Percentiles rank a stretch among this genome's conserved stretches.
Conservation (phyloP, 371 early-diverging fungal genomes). For the Apophysomyces elegans region DNA sequence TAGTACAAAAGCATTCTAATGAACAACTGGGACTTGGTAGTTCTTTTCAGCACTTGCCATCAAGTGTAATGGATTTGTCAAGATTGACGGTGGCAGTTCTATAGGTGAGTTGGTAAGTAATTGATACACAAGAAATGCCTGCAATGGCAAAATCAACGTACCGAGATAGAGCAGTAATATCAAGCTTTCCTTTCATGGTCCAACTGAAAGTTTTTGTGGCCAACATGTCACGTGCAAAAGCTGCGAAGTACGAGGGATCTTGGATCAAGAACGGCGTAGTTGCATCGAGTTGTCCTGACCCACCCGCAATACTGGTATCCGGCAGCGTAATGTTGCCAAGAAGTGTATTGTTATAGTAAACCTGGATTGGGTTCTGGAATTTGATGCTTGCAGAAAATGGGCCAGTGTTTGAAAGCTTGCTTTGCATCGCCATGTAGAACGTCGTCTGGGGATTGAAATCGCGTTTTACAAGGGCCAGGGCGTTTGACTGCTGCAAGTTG, state of each 20-base stretch:
- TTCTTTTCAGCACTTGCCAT: conserved; percentile 22
- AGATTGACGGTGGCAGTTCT: conserved; percentile 50
- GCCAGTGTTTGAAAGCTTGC: conserved; percentile 57
- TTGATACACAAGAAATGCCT: not conserved
- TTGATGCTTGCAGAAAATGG: conserved; percentile 57
- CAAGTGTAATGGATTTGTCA: conserved; percentile 30
- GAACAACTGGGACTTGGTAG: not conserved
- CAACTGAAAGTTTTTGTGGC: conserved; percentile 54
- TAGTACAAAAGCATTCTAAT: not conserved
- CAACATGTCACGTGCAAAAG: conserved; percentile 60
- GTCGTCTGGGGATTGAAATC: conserved; percentile 20
- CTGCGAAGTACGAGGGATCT: conserved; percentile 50
- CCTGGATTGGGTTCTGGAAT: conserved; percentile 48
- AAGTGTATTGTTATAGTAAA: conserved; percentile 43
- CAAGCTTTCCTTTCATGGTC: conserved; percentile 60
- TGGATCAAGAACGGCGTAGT: conserved; percentile 51
- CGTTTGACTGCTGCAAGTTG: conserved; percentile 13
- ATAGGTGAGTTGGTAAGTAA: conserved; percentile 13
- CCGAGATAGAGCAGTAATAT: conserved; percentile 62
- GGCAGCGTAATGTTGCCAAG: conserved; percentile 60
- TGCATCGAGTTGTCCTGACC: conserved; percentile 48
- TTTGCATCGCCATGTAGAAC: conserved; percentile 56
- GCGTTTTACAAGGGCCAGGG: conserved; percentile 25
- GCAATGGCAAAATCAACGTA: conserved; percentile 16
- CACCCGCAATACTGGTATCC: conserved; percentile 53